Conservation (phyloP, 352 stramenopile genomes). For the Pythium rishiriense region DNA sequence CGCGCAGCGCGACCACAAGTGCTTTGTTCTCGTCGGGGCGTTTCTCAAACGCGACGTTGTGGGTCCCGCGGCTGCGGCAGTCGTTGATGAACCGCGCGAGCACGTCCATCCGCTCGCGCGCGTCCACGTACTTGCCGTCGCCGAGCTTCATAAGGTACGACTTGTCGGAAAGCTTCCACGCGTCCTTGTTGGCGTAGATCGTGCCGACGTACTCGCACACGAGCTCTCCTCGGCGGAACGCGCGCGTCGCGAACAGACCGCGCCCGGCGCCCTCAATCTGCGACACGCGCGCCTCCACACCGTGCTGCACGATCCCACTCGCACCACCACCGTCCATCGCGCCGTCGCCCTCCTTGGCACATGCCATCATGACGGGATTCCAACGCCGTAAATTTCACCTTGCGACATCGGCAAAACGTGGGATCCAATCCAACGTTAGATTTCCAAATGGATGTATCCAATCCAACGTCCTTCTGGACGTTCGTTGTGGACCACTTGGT, state of each 20-base stretch:
- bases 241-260: conserved; percentile 47
- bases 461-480: neutral
- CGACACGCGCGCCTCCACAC: conserved; percentile 46
- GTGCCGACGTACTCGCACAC: conserved; percentile 35
- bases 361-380: no score
- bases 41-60: conserved; percentile 83
- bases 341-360: no score
- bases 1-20: conserved; percentile 55
- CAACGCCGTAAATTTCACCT: no score
- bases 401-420: no score
- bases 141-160: conserved; percentile 83
- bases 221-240: conserved; percentile 21
- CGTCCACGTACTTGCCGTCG: conserved; percentile 75
- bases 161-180: conserved; percentile 66
- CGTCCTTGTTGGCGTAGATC: conserved; percentile 37
- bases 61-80: conserved; percentile 48
- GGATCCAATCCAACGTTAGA: conserved; percentile 18
- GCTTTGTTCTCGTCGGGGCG: conserved; percentile 45
- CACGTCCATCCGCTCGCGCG: conserved; percentile 42
- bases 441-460: no score
- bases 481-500: no score
- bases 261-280: conserved; percentile 49
- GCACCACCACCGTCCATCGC: neutral
- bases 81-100: conserved; percentile 83
- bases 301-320: conserved; percentile 1